Base-by-base conservation (phyloP, 2,329 filamentous ascomycete genomes). In the Xylariaceae sp. region DNA sequence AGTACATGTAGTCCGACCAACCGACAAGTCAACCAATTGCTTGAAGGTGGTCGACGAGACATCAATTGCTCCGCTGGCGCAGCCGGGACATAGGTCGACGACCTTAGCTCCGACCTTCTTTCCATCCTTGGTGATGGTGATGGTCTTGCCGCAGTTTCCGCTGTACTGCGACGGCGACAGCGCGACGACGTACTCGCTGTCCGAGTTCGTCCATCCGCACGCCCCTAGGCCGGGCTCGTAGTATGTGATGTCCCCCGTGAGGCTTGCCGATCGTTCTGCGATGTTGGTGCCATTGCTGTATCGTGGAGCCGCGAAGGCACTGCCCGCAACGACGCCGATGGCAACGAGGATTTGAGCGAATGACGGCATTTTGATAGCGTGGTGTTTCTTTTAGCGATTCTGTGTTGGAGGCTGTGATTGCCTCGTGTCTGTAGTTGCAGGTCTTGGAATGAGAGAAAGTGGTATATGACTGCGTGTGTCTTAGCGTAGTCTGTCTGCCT, bases 61-160 rank as follows among this genome's bases (percentile, higher is more conserved):
- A 36, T 73, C 71, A 62, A 73, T 68, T 45, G 62, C 48, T 6
- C 62, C 64, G 28, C 50, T 53, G 6, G 56, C 53, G 60, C 71
- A 73, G 29, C 39, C 48, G 16, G 64, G 59, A 60, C 71, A 73
- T 60, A 69, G 70, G 61, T 73, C 71, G 43, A 67, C 71, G 41
- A 73, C 65, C 21, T 52, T 66, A 51, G 68, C 71, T 8, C 43
- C 51, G 12, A 56, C 46, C 12, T 61, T 67, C 58, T 65, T 64
- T 48, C 64, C 66, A 53, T 57, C 61, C 21, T 63, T 46, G 44
- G 33, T 52, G 60, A 71, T 69, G 24, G 60, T 57, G 53, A 71
- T 72, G 21, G 53, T 62, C 67, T 69, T 71, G 23, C 71, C 71
- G 52, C 71, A 73, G 55, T 65, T 63, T 9, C 45, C 51, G 9